These are phyloP conservation scores for Berkeleyomyces rouxiae DNA, from an alignment of 2,329 filamentous ascomycete genomes.

Conservation along the genomic window DNA sequence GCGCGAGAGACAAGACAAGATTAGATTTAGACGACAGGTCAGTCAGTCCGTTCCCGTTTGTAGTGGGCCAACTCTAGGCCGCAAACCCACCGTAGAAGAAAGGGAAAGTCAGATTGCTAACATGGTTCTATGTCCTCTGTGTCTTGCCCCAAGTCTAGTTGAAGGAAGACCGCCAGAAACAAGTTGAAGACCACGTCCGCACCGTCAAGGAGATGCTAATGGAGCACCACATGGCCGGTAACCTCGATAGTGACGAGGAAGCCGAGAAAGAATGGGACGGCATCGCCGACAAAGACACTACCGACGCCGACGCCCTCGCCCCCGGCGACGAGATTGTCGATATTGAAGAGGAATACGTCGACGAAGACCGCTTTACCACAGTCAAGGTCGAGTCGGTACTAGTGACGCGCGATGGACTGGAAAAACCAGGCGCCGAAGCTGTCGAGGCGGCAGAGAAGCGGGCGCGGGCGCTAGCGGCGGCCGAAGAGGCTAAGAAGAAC, in stretches of 20 bases:
- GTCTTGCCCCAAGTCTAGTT: slow-evolving; percentile 36
- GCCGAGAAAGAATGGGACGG: slow-evolving; percentile 42
- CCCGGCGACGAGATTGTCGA: slow-evolving; percentile 41
- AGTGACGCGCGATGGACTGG: slow-evolving; percentile 56
- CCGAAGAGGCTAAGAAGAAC: slow-evolving; percentile 17
- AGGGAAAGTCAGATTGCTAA: background rate
- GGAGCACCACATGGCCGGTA: slow-evolving; percentile 37
- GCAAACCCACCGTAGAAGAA: background rate
- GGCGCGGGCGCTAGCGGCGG: slow-evolving; percentile 21
- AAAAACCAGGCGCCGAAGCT: slow-evolving; percentile 30
- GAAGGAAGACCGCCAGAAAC: slow-evolving; percentile 63
- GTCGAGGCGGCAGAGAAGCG: slow-evolving; percentile 23
- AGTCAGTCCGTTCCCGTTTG: slow-evolving; percentile 13
- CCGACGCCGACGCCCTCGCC: slow-evolving; percentile 28
- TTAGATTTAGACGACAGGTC: slow-evolving; percentile 61
- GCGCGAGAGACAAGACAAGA: slow-evolving; percentile 59
- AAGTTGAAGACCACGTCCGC: slow-evolving; percentile 67
- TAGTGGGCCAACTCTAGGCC: background rate
- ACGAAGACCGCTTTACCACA: slow-evolving; percentile 90
- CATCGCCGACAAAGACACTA: slow-evolving; percentile 34
- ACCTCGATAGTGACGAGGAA: slow-evolving; percentile 23
- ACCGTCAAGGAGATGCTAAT: slow-evolving; percentile 55
- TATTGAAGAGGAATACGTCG: slow-evolving; percentile 84
- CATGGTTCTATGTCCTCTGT: background rate
- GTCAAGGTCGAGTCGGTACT: slow-evolving; percentile 86